phyloP scores from a whole-genome alignment of 2,329 filamentous ascomycete genomes.

The Lachnellula occidentalis region DNA sequence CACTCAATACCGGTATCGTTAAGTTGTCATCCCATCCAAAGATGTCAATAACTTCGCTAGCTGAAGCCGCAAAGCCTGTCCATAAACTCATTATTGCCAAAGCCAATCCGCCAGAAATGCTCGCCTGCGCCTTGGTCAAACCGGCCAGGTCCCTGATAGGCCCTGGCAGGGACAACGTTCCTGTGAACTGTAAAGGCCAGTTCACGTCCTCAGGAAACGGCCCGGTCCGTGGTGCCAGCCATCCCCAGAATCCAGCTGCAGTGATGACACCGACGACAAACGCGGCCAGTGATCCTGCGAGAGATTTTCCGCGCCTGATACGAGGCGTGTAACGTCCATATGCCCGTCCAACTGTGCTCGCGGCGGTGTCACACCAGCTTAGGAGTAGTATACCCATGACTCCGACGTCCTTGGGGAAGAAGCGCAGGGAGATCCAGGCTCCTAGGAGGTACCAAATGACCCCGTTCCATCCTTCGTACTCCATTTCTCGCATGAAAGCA shows the following conservation, averaged over 20 bases:
- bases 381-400: slow-evolving; percentile 85
- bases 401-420: slow-evolving; percentile 89
- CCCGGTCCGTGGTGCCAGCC: slow-evolving; percentile 64
- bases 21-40: slow-evolving; percentile 97
- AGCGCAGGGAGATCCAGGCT: slow-evolving; percentile 77
- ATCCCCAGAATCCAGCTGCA: slow-evolving; percentile 83
- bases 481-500: slow-evolving; percentile 93
- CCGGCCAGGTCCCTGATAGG: slow-evolving; percentile 55
- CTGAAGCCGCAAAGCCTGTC: slow-evolving; percentile 82
- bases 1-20: slow-evolving; percentile 89
- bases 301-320: slow-evolving; percentile 80
- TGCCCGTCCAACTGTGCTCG: slow-evolving; percentile 85
- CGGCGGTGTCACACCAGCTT: slow-evolving; percentile 97
- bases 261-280: slow-evolving; percentile 78
- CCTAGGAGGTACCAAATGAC: slow-evolving; percentile 96
- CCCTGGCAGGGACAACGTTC: slow-evolving; percentile 64
- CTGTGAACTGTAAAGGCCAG: slow-evolving; percentile 76
- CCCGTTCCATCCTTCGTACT: slow-evolving; percentile 90
- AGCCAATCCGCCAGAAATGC: slow-evolving; percentile 65
- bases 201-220: slow-evolving; percentile 63
- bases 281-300: slow-evolving; percentile 83
- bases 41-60: slow-evolving; percentile 84
- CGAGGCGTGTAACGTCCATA: slow-evolving; percentile 86
- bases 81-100: slow-evolving; percentile 76
- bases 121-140: slow-evolving; percentile 51